Evolutionary conservation across 768 basidiomycete genomes (phyloP).

Genomic region (Mycena maculata): DNA sequence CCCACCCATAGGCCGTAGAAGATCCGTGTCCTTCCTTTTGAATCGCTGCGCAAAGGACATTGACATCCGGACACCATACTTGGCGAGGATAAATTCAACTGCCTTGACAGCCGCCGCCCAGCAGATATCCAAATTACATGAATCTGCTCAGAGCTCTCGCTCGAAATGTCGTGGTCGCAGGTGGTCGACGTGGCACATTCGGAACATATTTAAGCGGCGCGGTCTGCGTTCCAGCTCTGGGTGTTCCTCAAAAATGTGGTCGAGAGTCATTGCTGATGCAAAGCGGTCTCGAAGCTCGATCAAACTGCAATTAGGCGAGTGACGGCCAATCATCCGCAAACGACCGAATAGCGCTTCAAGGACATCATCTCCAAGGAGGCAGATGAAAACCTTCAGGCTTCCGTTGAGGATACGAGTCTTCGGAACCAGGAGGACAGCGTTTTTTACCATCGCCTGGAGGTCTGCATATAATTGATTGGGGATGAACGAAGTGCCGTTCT

Average conservation of each 20-base stretch:
- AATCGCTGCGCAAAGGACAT: conserved; percentile 12
- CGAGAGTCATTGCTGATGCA: conserved; percentile 35
- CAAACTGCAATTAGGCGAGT: conserved; percentile 8
- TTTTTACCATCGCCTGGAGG: conserved; percentile 43
- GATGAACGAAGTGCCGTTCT: conserved; percentile 40
- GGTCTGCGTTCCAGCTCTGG: conserved; percentile 36
- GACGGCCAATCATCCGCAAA: conserved; percentile 26
- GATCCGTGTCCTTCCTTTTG: conserved; percentile 28
- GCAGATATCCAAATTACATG: conserved; percentile 31
- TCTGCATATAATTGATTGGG: conserved; percentile 45
- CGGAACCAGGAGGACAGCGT: conserved; percentile 29
- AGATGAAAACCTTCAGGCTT: conserved; percentile 22
- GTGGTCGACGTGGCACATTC: conserved; percentile 39
- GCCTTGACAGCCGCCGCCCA: conserved; percentile 32
- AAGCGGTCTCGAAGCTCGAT: conserved; percentile 28
- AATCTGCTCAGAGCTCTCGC: conserved; percentile 32
- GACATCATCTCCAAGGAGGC: conserved; percentile 40
- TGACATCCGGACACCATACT: not conserved
- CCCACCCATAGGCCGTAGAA: conserved; percentile 40
- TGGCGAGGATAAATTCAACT: not conserved
- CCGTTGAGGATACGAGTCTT: conserved; percentile 40
- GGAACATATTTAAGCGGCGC: conserved; percentile 36
- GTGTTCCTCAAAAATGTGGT: conserved; percentile 32
- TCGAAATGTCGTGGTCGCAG: conserved; percentile 39
- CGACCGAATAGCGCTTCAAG: conserved; percentile 45